These are phyloP conservation scores for Graphiopsis chlorocephala DNA, from an alignment of 2,329 filamentous ascomycete species.

Conservation along the genomic window DNA sequence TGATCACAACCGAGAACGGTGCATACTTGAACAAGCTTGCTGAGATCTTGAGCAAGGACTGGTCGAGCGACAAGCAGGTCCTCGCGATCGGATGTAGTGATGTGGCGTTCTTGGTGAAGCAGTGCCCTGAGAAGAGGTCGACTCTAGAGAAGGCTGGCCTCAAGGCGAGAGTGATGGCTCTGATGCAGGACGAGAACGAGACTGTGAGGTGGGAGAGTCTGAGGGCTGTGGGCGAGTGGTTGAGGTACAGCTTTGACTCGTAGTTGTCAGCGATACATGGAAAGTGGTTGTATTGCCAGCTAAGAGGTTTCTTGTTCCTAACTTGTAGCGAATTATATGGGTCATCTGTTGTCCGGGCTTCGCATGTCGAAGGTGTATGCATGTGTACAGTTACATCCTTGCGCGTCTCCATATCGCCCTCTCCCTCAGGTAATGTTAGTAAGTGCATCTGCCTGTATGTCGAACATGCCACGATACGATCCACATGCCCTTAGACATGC, in stretches of 20 bases:
- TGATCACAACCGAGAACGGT: conserved; percentile 78
- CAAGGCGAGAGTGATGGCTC: conserved; percentile 85
- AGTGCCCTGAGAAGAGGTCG: conserved; percentile 78
- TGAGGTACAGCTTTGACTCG: conserved; percentile 65
- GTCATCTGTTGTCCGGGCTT: neutral
- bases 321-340: conserved; percentile 14
- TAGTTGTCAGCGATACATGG: conserved; percentile 3
- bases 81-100: conserved; percentile 92
- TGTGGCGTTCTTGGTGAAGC: conserved; percentile 81
- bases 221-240: conserved; percentile 75
- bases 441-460: neutral
- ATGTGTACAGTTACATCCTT: neutral
- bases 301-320: conserved; percentile 5
- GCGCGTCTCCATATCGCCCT: neutral
- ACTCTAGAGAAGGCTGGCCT: conserved; percentile 80
- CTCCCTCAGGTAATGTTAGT: neutral
- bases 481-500: neutral
- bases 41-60: conserved; percentile 78
- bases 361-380: neutral
- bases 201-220: conserved; percentile 90
- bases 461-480: neutral
- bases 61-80: conserved; percentile 83
- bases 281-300: neutral
- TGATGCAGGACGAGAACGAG: conserved; percentile 88
- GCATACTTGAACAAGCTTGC: conserved; percentile 75